Base-by-base conservation (phyloP, 208 protist species). In the Leishmania gerbilli region DNA sequence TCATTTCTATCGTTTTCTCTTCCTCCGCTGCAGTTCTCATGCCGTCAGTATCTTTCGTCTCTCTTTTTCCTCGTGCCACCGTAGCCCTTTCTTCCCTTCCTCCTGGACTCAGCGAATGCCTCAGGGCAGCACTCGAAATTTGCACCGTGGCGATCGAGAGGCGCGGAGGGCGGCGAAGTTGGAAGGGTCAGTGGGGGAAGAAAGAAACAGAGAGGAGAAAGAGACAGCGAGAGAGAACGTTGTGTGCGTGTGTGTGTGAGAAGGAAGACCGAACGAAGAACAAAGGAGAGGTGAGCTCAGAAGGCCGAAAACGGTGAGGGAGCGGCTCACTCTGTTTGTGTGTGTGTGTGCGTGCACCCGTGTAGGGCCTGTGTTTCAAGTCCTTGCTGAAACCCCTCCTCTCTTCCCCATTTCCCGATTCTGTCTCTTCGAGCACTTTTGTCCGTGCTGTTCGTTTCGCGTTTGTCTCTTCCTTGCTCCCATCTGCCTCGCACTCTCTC, bases 121-220 rank as follows among this genome's bases (percentile, higher is more conserved):
- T 74, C 27, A 47, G 45, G 69, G 27, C 21, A 53, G 69, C 27
- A 51, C 42, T 55, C 9, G 13, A 53, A 2, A 40, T 19, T 37
- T 74, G 69, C 69, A 74, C 3, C 9, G 11, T 51, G 27, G 47
- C 45, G 47, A 53, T 11, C 45, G 47, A 53, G 69, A 74, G 72
- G 72, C 40, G 72, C n/a, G 34, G 47, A 75, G n/a, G 71, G 47
- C n/a, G 49, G 71, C 53, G 71, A 75, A 27, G 71, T 3, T 58
- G 31, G 45, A 69, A 58, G 8, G 21, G 40, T 17, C 67, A 9
- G 40, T 62, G 65, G 78, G 71, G 69, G 77, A 65, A 67, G 51
- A 75, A 47, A 79, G 45, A 76, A 45, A 0, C 42, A 27, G 51
- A 42, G 71, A 60, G 34, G 47, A 62, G 53, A 27, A 62, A 45